Base-by-base conservation (phyloP, 1,284 basidiomycete genomes). In the Neonothopanus nambi region DNA sequence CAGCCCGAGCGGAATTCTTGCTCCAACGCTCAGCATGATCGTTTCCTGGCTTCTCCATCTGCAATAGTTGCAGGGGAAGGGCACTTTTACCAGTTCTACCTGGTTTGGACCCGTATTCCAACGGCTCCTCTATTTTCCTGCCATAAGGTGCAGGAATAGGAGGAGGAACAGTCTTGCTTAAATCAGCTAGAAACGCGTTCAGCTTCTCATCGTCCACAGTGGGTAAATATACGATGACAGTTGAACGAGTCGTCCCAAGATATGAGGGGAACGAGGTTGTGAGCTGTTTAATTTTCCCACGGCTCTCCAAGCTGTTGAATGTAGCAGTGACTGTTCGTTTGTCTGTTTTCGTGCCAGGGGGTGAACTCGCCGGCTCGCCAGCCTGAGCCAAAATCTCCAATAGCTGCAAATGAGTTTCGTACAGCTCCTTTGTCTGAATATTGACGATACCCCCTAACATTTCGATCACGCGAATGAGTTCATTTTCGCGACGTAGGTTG, bases 401-500 rank as follows among this genome's bases (percentile, higher is more conserved):
- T 8, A 91, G 69, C 15, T 75, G 73, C 40, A 78, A 73, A 61
- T 91, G 87, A 11, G 76, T 78, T 38, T 86, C 83, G 54, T 77
- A 79, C 60, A 91, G 79, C 51, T 89, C 85, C 57, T 83, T 89
- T 15, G 79, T 77, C 56, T 83, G 81, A 18, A 79, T 73, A 61
- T 85, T 85, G 33, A 78, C 69, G 30, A 91, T 81, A 0, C 89
- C 89, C 5, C 84, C 84, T 52, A 79, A 70, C 30, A 73, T 75
- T 56, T 83, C 76, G 13, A 92, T 67, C 11, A 91, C 74, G 28
- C 79, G 81, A 43, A 82, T 65, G 40, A 91, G 68, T 66, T 92
- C 90, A 58, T 87, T 90, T 69, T 91, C 87, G 23, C 90, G 80
- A 9, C 89, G 84, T 23, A 88, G 70, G 57, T 85, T 79, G 12